phyloP scores from a whole-genome alignment of 2,329 filamentous ascomycete species.

The Cladophialophora exuberans region DNA sequence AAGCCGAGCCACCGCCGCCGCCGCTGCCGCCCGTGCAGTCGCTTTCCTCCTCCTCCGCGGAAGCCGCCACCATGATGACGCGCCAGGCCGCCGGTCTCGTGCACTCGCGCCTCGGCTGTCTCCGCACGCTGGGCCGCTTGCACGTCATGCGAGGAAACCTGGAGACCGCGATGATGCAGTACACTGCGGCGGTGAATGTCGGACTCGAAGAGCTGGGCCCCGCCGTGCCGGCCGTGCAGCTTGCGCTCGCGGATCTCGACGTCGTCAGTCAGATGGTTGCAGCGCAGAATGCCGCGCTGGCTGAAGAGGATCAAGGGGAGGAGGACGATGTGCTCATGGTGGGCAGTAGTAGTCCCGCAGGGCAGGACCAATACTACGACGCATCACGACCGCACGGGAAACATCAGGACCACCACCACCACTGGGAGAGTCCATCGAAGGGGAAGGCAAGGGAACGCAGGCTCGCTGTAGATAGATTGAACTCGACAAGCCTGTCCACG shows the following conservation, averaged over 20 bases:
- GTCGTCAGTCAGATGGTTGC: slow-evolving; percentile 3
- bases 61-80: no score
- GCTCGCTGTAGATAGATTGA: background rate
- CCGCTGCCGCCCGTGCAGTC: no score
- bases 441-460: background rate
- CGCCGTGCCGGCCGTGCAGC: slow-evolving; percentile 11
- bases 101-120: slow-evolving; percentile 16
- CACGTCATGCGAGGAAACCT: slow-evolving; percentile 12
- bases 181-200: slow-evolving; percentile 9
- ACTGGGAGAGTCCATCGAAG: background rate
- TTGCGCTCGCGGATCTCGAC: slow-evolving; percentile 18
- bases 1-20: background rate
- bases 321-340: no score
- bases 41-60: no score
- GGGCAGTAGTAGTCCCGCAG: no score
- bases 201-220: slow-evolving; percentile 16
- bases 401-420: no score
- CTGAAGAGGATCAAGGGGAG: background rate
- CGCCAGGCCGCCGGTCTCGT: background rate
- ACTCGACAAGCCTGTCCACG: no score
- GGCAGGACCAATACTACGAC: no score
- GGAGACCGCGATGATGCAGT: slow-evolving; percentile 16
- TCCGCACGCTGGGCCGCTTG: slow-evolving; percentile 19
- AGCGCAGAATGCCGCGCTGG: background rate
- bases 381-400: no score